Base-by-base conservation (phyloP, 2,329 filamentous ascomycete genomes). In the Metarhizium album region DNA sequence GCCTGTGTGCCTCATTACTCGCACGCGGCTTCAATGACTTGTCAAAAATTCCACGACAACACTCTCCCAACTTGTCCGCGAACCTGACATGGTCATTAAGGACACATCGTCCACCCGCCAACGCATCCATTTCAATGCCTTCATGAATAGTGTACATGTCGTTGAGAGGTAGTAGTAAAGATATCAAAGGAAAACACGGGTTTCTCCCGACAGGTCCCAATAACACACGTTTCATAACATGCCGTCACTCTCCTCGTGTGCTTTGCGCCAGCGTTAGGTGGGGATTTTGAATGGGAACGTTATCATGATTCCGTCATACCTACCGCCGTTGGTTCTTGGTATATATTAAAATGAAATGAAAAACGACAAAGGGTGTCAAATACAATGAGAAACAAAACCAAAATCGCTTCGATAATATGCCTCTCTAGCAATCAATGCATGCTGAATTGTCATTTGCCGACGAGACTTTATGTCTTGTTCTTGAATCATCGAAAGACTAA, bases 81-180 rank as follows among this genome's bases (percentile, higher is more conserved):
- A 46, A 46, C 37, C 7, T 18, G 18, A 33, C 49, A 14, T 42
- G 11, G 35, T 31, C 43, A 29, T 31, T 13, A 27, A 23, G 14
- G 40, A 50, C 22, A 33, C 29, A 35, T 18, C n/a, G n/a, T 11
- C 23, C 22, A 42, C 8, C 23, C 3, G 43, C 51, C 16, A n/a
- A 22, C 31, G 20, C 48, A 50, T 24, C 45, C 47, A 31, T 27
- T 42, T 42, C 38, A 45, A 42, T 42, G 22, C 47, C 43, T 52
- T 49, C 45, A 46, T 45, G 29, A 42, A 45, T 48, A 49, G 24
- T 43, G 13, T 48, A 50, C 37, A 49, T 49, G 37, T 48, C 48
- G 22, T 47, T 16, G 37, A 38, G 20, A 42, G 46, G 29, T 18
- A 20, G 29, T n/a, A n/a, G 27, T 29, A 31, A 29, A 42, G 42